Conservation (phyloP, 129 eudicot genomes). For the Centella asiatica region DNA sequence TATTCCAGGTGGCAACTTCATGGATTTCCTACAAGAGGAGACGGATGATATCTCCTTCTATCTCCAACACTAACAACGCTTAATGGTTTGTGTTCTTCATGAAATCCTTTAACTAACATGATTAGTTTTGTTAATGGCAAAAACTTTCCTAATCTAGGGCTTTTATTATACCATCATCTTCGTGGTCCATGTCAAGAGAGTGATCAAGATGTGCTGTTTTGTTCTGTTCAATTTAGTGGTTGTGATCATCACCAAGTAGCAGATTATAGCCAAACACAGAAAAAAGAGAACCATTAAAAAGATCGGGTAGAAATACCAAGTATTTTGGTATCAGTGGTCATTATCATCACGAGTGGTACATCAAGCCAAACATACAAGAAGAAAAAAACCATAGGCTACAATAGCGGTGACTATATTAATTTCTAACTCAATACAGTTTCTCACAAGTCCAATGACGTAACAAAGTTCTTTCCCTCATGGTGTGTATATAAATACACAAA, state of each 20-base stretch:
- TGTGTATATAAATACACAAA: conserved; percentile 27
- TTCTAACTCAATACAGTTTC: background rate
- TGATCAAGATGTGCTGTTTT: background rate
- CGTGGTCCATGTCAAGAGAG: conserved; percentile 1
- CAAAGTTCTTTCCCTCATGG: background rate
- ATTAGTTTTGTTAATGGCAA: background rate
- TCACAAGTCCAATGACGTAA: conserved; percentile 1
- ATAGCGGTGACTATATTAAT: background rate
- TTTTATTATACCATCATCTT: background rate
- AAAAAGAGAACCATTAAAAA: too few species aligned
- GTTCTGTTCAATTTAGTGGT: background rate
- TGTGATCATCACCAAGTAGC: background rate
- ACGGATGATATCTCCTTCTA: conserved; percentile 20
- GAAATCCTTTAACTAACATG: background rate
- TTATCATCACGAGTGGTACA: too few species aligned
- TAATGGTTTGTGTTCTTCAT: background rate
- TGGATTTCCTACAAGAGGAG: conserved; percentile 37
- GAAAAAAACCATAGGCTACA: background rate
- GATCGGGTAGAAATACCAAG: too few species aligned
- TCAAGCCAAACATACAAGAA: too few species aligned
- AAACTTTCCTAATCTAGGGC: background rate
- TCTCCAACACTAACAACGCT: conserved; percentile 8
- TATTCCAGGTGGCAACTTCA: conserved; percentile 43
- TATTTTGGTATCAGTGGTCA: too few species aligned
- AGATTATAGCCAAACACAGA: background rate